phyloP scores from a whole-genome alignment of 371 early-diverging fungal species.

The Mucor mucedo region DNA sequence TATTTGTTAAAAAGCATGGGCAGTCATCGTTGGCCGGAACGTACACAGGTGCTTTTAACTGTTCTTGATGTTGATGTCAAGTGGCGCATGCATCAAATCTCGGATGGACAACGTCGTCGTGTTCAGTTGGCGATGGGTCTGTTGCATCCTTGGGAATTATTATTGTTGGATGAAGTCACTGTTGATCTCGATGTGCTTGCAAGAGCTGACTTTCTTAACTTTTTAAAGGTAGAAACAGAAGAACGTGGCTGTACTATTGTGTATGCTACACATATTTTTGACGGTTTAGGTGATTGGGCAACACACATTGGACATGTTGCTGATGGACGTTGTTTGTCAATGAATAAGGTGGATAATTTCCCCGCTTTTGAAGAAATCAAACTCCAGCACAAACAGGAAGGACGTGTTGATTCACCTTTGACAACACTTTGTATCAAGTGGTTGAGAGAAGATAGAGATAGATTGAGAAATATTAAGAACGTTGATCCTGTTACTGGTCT shows the following conservation, averaged over 20 bases:
- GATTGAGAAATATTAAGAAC: constrained; percentile 24
- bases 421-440: constrained; percentile 59
- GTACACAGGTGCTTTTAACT: constrained; percentile 62
- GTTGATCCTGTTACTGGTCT: constrained; percentile 44
- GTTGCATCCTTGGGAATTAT: constrained; percentile 72
- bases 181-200: constrained; percentile 84
- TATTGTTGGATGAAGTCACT: constrained; percentile 84
- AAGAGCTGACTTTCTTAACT: constrained; percentile 68
- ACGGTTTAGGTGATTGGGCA: constrained; percentile 70
- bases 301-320: constrained; percentile 77
- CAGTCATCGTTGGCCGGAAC: constrained; percentile 67
- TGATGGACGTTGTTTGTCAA: constrained; percentile 56
- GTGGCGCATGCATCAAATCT: constrained; percentile 79
- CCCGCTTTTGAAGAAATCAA: constrained; percentile 55
- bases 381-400: constrained; percentile 31
- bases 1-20: constrained; percentile 73
- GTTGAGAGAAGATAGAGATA: constrained; percentile 47
- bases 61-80: constrained; percentile 73
- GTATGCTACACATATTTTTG: constrained; percentile 77
- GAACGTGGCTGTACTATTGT: constrained; percentile 70
- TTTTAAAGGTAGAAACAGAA: constrained; percentile 68
- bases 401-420: constrained; percentile 65
- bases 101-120: constrained; percentile 72
- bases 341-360: constrained; percentile 41
- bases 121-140: constrained; percentile 83